Base-by-base conservation (phyloP, 305 asterid species). In the Fraxinus baroniana region DNA sequence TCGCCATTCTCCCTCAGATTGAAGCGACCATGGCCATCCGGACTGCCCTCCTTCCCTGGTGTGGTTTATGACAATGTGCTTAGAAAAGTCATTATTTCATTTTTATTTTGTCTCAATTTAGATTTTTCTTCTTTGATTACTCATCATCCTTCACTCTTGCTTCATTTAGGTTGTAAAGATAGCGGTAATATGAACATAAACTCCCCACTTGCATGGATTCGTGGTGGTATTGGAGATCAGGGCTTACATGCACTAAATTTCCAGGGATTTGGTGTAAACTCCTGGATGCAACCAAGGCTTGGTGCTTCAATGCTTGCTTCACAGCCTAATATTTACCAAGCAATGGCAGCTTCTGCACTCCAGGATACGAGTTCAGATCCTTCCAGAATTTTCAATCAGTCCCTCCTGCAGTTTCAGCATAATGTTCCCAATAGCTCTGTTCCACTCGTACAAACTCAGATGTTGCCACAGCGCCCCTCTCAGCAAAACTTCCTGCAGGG, bases 11-110 rank as follows among this genome's bases (percentile, higher is more conserved):
- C 99, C 83, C 94, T 96, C 83, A 90, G 99, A 89, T 79, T 96
- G 88, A 96, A 96, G 87, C 90, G 98, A 78, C 98, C 98, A 15
- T 94, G 98, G 99, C 95, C 99, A 30, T 87, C 98, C 20, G 97
- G 94, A 83, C 30, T 94, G 76, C 97, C 97, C 75, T 85, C 97
- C 41, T 91, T 89, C 83, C 88, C 94, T 83, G 98, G 99, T 94
- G 46, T 73, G 89, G 32, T 84, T 84, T 78, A 46, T 49, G 30
- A 66, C 78, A 78, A 22, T 73, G 39, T 80, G 4, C 81, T 74
- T 15, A 18, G 72, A 62, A 52, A 41, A 15, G 70, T 78, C 39
- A 20, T 24, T 10, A 9, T 22, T 77, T 79, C 73, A 49, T 15
- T 35, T 52, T 79, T 64, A 70, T 26, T 18, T 52, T 9, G 22